Evolutionary conservation across 768 basidiomycete species (phyloP), one percentile per base, ranked within the genome.

Genomic region (Mycena floridula): DNA sequence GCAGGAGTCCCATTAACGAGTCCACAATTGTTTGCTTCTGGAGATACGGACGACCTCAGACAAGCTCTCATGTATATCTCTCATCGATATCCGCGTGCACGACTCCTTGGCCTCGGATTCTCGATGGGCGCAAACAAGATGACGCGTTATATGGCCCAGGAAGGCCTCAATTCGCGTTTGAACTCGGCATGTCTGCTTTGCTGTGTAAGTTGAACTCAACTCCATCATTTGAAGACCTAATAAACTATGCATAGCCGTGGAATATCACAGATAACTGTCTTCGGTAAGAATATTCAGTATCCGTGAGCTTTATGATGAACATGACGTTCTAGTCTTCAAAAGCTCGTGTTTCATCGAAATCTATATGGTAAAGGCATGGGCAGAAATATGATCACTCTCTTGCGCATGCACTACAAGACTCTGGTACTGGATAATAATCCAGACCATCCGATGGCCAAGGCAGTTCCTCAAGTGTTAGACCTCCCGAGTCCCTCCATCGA

Each of bases 91-190:
- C 94, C 95, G 2, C 65, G 73, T 5, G 90, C 95, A 0, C 88
- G 84, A 4, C 66, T 97, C 27, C 64, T 95, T n/a, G 95, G 89
- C 9, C 64, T 95, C 7, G 91, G 93, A 7, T 98, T 95, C 69
- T 95, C 92, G 5, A 76, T 98, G 26, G 95, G 95, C 32, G 88
- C 93, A 35, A 91, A 89, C 58, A 86, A 97, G 25, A 65, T 97
- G 53, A 86, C 90, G 26, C 76, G 89, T 49, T 96, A 95, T 61
- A 66, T 94, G 40, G 90, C 85, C 5, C 85, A 95, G 64, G 87
- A 94, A 59, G 81, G 86, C 12, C 67, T 68, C 25, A 55, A 67
- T 18, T 76, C 78, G 53, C 76, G 85, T 47, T 60, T 92, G 24
- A 63, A 62, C 43, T 78, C 82, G 3, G 86, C 77, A 24, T 83